A percentile compares a stretch with the other conserved stretches of the same genome.
Conservation (phyloP, 2,329 filamentous ascomycete genomes). For the Colletotrichum sp. region DNA sequence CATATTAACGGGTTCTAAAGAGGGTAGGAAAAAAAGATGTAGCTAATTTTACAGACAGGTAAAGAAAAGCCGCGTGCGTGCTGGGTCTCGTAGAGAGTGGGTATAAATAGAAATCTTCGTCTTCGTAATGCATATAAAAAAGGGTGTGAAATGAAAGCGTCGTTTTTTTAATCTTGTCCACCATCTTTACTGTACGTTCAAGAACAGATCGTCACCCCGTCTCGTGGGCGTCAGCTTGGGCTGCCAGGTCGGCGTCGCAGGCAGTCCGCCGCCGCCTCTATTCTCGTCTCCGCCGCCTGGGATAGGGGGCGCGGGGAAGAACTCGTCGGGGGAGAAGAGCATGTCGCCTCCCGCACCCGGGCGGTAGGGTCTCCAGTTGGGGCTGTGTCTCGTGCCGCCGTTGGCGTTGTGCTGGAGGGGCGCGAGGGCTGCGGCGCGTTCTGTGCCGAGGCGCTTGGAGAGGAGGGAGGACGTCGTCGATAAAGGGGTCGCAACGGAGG, state of each 20-base stretch:
- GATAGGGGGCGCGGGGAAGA: not conserved
- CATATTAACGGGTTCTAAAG: conserved; percentile 6
- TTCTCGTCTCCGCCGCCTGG: not conserved
- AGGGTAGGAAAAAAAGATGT: not conserved
- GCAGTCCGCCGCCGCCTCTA: conserved; percentile 28
- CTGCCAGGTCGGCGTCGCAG: conserved; percentile 63
- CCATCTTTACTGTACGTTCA: conserved; percentile 53
- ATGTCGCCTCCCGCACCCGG: not conserved
- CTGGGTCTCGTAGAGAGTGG: conserved; percentile 3
- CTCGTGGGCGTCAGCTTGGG: conserved; percentile 71
- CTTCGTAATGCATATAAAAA: not conserved
- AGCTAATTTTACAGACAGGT: conserved; percentile 6
- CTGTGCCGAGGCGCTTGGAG: conserved; percentile 56
- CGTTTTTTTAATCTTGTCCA: not conserved
- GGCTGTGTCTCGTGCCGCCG: conserved; percentile 20
- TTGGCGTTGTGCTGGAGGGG: conserved; percentile 30
- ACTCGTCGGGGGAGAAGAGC: conserved; percentile 11
- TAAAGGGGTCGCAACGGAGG: conserved; percentile 24
- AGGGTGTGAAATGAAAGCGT: not conserved
- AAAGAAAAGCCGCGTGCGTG: not conserved
- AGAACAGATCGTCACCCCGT: conserved; percentile 68
- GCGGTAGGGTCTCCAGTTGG: conserved; percentile 22
- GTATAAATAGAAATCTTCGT: conserved; percentile 8
- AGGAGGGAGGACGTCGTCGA: conserved; percentile 48
- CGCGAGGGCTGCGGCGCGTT: conserved; percentile 53